Evolutionary conservation across 2,329 filamentous ascomycete species (phyloP), one percentile per base, ranked within the genome.

Genomic region (Mycosphaerella sp.): DNA sequence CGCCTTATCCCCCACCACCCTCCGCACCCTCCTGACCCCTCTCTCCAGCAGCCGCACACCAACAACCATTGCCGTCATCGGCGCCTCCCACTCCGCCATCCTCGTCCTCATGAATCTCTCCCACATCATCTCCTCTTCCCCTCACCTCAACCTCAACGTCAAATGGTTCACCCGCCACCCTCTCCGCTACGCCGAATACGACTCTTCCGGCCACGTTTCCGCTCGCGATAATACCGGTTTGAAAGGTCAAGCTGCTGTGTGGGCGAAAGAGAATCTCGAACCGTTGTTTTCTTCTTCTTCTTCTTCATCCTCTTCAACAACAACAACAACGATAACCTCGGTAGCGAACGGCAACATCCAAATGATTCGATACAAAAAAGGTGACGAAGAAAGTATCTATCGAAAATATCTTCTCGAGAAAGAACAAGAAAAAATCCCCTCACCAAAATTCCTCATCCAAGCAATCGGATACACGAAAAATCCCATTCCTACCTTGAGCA

Each of bases 171-270:
- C 69, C 72, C 31, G 82, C n/a, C 78, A 82, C 60, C 68, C 74
- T 1, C 73, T 85, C 8, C 78, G 79, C 23, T 85, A 85, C 58
- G 82, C 82, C 12, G 77, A 80, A 62, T 80, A 78, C 65, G 80
- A 74, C 69, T 80, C 82, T 57, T 80, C 79, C 54, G 34, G 34
- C 10, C 34, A 38, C 7, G 84, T 82, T 80, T 83, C 84, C 55
- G 68, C 82, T 26, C 76, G 79, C 51, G 82, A 85, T 64, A 85
- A 84, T 67, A 85, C 82, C 0, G 82, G 82, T 2, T 72, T 85
- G 29, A 85, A 85, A 66, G 82, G 82, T 17, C 72, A 76, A 38
- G 81, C 80, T 0, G 82, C 82, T 0, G 71, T 74, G 4, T 85
- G 81, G 73, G 82, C 82, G 1, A 75, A 75, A 41, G 69, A 77